phyloP scores from a whole-genome alignment of 1,284 basidiomycete species.

The Irpex sp. region DNA sequence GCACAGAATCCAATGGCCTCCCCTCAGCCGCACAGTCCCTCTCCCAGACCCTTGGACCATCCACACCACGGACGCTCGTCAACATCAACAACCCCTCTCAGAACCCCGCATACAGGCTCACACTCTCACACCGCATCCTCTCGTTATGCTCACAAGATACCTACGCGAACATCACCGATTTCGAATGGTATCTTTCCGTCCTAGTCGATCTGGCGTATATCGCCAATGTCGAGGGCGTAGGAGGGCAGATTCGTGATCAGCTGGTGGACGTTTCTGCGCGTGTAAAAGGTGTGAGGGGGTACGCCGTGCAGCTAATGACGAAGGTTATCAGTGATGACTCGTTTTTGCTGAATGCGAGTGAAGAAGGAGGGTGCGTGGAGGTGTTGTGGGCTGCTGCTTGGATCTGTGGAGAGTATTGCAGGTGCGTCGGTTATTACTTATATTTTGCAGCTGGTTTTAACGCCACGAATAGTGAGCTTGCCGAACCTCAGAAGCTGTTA shows the following conservation, averaged over 20 bases:
- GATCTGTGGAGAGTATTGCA: slow-evolving; percentile 93
- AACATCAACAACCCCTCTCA: slow-evolving; percentile 46
- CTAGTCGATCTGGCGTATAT: slow-evolving; percentile 88
- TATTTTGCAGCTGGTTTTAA: slow-evolving; percentile 5
- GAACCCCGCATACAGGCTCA: slow-evolving; percentile 79
- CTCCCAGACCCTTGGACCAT: slow-evolving; percentile 42
- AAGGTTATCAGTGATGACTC: slow-evolving; percentile 76
- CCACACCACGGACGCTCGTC: slow-evolving; percentile 30
- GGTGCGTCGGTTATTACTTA: slow-evolving; percentile 40
- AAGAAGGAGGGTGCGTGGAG: slow-evolving; percentile 70
- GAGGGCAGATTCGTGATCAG: slow-evolving; percentile 73
- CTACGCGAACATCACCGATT: slow-evolving; percentile 87
- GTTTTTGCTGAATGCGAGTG: slow-evolving; percentile 57
- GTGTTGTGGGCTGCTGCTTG: slow-evolving; percentile 91
- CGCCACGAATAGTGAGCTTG: slow-evolving; percentile 49
- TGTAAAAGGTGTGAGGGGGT: slow-evolving; percentile 73
- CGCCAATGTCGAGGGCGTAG: slow-evolving; percentile 68
- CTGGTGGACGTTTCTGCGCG: slow-evolving; percentile 86
- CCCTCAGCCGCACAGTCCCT: slow-evolving; percentile 64
- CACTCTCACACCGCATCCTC: slow-evolving; percentile 80
- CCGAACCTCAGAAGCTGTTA: slow-evolving; percentile 67
- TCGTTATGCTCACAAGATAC: slow-evolving; percentile 77
- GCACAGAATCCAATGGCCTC: slow-evolving; percentile 47
- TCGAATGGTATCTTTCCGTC: slow-evolving; percentile 96
- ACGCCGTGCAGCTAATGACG: slow-evolving; percentile 80